A percentile compares a stretch with the other conserved stretches of the same genome.
phyloP scores from a whole-genome alignment of 2,329 filamentous ascomycete species.

The Cadophora malorum region DNA sequence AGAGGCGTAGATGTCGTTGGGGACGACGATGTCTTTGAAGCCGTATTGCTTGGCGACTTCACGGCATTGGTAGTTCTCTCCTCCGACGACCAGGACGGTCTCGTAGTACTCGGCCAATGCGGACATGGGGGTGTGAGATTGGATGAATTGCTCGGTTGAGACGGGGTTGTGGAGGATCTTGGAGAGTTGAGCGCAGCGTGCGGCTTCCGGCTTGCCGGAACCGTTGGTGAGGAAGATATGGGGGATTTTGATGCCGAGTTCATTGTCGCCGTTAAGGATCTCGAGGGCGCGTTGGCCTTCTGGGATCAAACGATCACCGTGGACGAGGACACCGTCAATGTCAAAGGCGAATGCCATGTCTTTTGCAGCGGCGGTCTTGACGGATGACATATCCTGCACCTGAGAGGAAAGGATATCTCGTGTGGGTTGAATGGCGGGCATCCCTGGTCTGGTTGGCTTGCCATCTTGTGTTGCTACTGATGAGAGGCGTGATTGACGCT shows the following conservation, averaged over 20 bases:
- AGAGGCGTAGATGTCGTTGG: slow-evolving; percentile 76
- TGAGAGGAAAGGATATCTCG: slow-evolving; percentile 74
- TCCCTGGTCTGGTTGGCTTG: slow-evolving; percentile 57
- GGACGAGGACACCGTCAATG: slow-evolving; percentile 77
- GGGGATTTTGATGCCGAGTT: slow-evolving; percentile 79
- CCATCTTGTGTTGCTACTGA: slow-evolving; percentile 61
- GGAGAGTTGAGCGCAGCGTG: slow-evolving; percentile 69
- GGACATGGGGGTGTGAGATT: slow-evolving; percentile 79
- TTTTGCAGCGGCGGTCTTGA: slow-evolving; percentile 73
- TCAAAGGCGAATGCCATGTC: slow-evolving; percentile 86
- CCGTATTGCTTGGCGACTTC: slow-evolving; percentile 76
- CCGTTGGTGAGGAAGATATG: slow-evolving; percentile 80
- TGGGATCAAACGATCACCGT: slow-evolving; percentile 73
- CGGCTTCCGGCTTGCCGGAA: slow-evolving; percentile 71
- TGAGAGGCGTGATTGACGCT: slow-evolving; percentile 71
- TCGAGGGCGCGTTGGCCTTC: slow-evolving; percentile 70
- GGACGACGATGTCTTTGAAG: slow-evolving; percentile 75
- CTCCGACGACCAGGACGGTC: slow-evolving; percentile 77
- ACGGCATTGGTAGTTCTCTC: slow-evolving; percentile 76
- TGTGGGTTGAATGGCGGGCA: slow-evolving; percentile 64
- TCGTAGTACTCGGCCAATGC: slow-evolving; percentile 78
- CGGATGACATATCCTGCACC: slow-evolving; percentile 69
- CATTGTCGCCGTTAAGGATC: slow-evolving; percentile 77
- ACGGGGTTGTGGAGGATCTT: slow-evolving; percentile 70
- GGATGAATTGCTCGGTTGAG: slow-evolving; percentile 76